Evolutionary conservation across 495 filamentous ascomycete species (phyloP).

Genomic region (Podospora tetraspora): DNA sequence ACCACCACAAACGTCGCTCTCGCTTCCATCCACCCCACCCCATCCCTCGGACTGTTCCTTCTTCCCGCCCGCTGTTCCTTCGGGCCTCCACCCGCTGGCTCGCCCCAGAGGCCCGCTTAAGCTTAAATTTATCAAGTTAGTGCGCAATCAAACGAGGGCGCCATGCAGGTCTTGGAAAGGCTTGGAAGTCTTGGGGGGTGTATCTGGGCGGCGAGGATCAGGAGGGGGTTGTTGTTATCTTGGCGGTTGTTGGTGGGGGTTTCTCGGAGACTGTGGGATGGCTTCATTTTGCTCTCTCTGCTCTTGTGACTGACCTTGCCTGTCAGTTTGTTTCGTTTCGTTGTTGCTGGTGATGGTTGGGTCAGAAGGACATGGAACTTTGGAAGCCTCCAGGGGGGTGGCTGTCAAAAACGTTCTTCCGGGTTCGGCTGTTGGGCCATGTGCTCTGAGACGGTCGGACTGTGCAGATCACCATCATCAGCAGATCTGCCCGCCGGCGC

Average conservation of each 20-base stretch:
- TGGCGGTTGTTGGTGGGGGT: neutral
- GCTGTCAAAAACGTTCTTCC: neutral
- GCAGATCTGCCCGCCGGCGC: neutral
- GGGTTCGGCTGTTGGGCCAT: neutral
- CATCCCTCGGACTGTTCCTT: slow-evolving; percentile 10
- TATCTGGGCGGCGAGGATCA: neutral
- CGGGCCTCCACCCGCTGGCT: slow-evolving; percentile 15
- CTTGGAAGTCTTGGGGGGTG: neutral
- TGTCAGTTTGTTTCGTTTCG: neutral
- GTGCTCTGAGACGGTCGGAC: neutral
- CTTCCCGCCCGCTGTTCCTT: slow-evolving; percentile 8
- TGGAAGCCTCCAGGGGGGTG: neutral
- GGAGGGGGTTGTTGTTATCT: neutral
- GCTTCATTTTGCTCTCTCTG: neutral
- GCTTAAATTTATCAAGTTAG: slow-evolving; percentile 24
- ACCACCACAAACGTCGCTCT: neutral
- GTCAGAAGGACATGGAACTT: neutral
- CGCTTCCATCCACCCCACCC: neutral
- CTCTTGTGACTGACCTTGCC: neutral
- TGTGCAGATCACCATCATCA: neutral
- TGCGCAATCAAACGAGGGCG: slow-evolving; percentile 22
- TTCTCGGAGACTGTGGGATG: neutral
- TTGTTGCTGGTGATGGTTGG: neutral
- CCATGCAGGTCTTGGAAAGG: slow-evolving; percentile 11
- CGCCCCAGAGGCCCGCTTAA: slow-evolving; percentile 19